Base-by-base conservation (phyloP, 768 basidiomycete genomes). In the Termitomyces heimii region DNA sequence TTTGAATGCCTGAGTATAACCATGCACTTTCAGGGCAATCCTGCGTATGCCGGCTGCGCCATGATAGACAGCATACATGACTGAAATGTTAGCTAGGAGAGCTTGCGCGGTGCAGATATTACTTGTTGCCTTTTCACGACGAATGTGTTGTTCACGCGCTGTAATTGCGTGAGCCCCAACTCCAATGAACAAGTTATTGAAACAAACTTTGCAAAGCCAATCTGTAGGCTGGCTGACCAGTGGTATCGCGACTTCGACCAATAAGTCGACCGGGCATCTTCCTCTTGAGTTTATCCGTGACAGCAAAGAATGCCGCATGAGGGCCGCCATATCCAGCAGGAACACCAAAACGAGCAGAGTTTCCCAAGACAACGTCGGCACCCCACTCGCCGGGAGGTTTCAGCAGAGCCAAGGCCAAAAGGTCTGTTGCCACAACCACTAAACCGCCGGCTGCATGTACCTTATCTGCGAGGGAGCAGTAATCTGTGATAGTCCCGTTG, bases 361-460 rank as follows among this genome's bases (percentile, higher is more conserved):
- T 98, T 39, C 97, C 97, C 45, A 96, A 77, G 8, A 92, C 95
- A 61, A 98, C 84, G 70, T 99, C 96, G 31, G 94, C 95, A 51
- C 96, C 96, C 94, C 96, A 98, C 77, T 98, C 97, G 56, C 97
- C 96, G 14, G 96, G 96, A 29, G 96, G 92, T 64, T 91, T 93
- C 58, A 99, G 78, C 78, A 94, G 80, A 2, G 94, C 93, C 69
- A 98, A 77, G 1, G 96, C 93, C 40, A 99, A 80, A 53, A 99
- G 81, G 73, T 99, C 96, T 12, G 92, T 93, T 16, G 93, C 93
- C 63, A 88, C 91, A 6, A 89, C 81, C 52, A 97, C 84, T 56
- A 97, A 80, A n/a, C 82, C 94, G 29, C 90, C 89, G 5, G 77
- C 67, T 16, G 78, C 76, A 69, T 98, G 96, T 16, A 88, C 82